phyloP scores from a whole-genome alignment of 2,329 filamentous ascomycete species.

The Eutypella sp. region DNA sequence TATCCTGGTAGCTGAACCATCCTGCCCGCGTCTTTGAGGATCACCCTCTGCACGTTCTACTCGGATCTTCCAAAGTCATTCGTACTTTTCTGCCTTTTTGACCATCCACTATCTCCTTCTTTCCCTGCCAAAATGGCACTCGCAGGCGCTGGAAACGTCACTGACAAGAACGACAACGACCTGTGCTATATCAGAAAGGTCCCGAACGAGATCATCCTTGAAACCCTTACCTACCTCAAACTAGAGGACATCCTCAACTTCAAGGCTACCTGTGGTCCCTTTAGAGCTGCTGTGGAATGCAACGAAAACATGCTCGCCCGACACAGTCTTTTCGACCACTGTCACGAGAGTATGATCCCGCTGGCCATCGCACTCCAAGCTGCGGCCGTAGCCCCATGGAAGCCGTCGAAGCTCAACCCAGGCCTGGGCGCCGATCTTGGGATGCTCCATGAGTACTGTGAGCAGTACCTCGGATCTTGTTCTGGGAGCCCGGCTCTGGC shows the following conservation, averaged over 20 bases:
- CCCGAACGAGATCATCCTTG: background rate
- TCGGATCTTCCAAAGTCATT: too few relatives aligned
- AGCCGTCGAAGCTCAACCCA: background rate
- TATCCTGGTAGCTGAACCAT: too few relatives aligned
- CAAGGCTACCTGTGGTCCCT: background rate
- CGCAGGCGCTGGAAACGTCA: too few relatives aligned
- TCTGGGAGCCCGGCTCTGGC: background rate
- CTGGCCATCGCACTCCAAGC: background rate
- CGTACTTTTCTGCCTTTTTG: background rate
- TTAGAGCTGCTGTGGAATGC: background rate
- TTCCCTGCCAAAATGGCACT: background rate
- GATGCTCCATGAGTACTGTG: background rate
- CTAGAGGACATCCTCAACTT: background rate
- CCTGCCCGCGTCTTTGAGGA: too few relatives aligned
- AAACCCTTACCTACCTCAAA: background rate
- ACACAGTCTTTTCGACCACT: background rate
- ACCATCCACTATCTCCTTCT: background rate
- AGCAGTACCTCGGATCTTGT: background rate
- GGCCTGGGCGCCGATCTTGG: background rate
- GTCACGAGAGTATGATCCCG: background rate
- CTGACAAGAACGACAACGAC: too few relatives aligned
- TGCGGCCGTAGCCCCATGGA: background rate
- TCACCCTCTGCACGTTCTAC: too few relatives aligned
- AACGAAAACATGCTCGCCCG: background rate
- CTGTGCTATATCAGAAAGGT: background rate